These are phyloP conservation scores for Penicillium verhagenii DNA, from an alignment of 495 filamentous ascomycete genomes.

Conservation along the genomic window DNA sequence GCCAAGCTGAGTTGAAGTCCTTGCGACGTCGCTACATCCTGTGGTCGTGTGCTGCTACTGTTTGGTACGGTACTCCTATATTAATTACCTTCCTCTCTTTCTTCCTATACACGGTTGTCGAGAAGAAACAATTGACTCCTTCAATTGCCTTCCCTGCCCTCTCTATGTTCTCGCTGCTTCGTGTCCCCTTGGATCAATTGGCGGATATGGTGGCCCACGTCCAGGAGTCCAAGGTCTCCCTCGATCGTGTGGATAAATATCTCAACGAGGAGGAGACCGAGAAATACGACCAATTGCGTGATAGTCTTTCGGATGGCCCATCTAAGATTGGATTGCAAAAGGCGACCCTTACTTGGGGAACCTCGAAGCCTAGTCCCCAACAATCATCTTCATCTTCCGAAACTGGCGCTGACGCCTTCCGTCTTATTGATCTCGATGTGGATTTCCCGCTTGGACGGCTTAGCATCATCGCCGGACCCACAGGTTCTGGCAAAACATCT, in stretches of 20 bases:
- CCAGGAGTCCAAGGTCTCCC: slow-evolving; percentile 94
- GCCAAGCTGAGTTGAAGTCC: slow-evolving; percentile 71
- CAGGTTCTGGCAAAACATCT: slow-evolving; percentile 92
- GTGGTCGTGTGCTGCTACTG: slow-evolving; percentile 85
- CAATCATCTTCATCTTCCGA: slow-evolving; percentile 21
- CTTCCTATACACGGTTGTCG: slow-evolving; percentile 85
- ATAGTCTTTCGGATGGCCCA: slow-evolving; percentile 57
- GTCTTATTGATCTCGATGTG: slow-evolving; percentile 75
- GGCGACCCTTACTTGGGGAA: slow-evolving; percentile 87
- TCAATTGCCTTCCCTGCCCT: slow-evolving; percentile 96
- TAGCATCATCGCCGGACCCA: slow-evolving; percentile 89
- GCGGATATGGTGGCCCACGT: slow-evolving; percentile 99
- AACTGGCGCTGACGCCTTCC: slow-evolving; percentile 59
- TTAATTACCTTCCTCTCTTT: slow-evolving; percentile 96
- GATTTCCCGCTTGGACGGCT: slow-evolving; percentile 75
- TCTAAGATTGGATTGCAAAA: slow-evolving; percentile 77
- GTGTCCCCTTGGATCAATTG: slow-evolving; percentile 91
- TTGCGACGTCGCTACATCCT: slow-evolving; percentile 81
- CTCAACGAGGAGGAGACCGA: slow-evolving; percentile 93
- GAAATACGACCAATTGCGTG: slow-evolving; percentile 84
- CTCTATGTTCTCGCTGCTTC: slow-evolving; percentile 92
- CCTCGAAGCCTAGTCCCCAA: slow-evolving; percentile 46
- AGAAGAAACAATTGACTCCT: slow-evolving; percentile 84
- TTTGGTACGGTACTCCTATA: slow-evolving; percentile 96
- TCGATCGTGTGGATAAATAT: slow-evolving; percentile 96